Base-by-base conservation (phyloP, 192 early-diverging fungal genomes). In the Coemansia sp. region DNA sequence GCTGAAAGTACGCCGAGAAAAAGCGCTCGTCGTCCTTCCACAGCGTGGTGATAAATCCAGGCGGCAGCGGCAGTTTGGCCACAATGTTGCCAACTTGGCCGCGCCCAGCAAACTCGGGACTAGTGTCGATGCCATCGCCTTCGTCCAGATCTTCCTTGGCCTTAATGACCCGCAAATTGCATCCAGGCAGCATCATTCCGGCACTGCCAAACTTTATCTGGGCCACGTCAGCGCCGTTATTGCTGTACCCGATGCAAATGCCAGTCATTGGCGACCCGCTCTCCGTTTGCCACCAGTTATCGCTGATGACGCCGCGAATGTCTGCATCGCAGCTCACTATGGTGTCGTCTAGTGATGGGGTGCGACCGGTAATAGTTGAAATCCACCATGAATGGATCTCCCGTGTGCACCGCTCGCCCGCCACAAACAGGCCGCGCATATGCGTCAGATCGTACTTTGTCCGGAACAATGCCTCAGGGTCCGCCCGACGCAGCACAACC, bases 251-350 rank as follows among this genome's bases (percentile, higher is more conserved):
- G 55, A 87, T 76, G 70, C 87, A 86, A 9, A 86, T 82, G 0
- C 86, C 89, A 0, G 91, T 91, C 74, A 94, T 88, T 1, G 94
- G 92, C 39, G 86, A 89, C 4, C 94, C 92, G 41, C 87, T 90
- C 59, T 95, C 94, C 0, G 94, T 94, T 51, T 91, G 89, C 94
- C 94, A 96, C 73, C 87, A 96, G 65, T 93, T 90, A 75, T 96
- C 94, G 60, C 88, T 86, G 5, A 94, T 84, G 43, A 86, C 84
- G 35, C 70, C 71, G 51, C 58, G 35, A 4, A 81, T 57, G 2
- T 72, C 72, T 5, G 82, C 57, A 14, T 63, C 69, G 38, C 73
- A 72, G 2, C 43, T 37, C 15, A 77, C 23, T 0, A 64, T 65
- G 2, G 47, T 23, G 1, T 64, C 61, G 8, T 67, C 59, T 5